Base-by-base conservation (phyloP, 805 yeast genomes). In the Maudiozyma saulgeensis region DNA sequence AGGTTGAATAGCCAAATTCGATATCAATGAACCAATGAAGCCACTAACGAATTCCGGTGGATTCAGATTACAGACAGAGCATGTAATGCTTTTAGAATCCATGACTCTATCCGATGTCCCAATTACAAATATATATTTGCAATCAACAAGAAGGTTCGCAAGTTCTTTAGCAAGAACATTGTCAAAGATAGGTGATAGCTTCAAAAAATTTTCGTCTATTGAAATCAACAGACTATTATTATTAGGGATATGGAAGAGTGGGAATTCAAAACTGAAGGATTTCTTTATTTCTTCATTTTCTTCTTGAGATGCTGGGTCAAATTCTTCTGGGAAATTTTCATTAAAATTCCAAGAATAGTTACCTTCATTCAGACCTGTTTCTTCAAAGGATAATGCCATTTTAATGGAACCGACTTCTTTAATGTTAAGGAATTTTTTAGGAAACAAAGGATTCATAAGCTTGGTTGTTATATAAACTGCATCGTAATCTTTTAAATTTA, bases 11-110 rank as follows among this genome's bases (percentile, higher is more conserved):
- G 31, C 19, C 32, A 54, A 18, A 52, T 60, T 50, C 72, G 70
- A 18, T 63, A 59, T 4, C 70, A 52, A 0, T 77, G 68, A n/a
- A 2, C 80, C 86, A 8, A 74, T 56, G 23, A 78, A 72, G 0
- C 85, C 86, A 0, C 84, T 77, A 26, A 82, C 64, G 47, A 76
- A 76, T 60, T 78, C 83, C 0, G 87, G 88, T 1, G 87, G 86
- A 19, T 60, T 66, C 48, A 82, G 63, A 9, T 56, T 32, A 1
- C 58, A 50, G 1, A 53, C 23, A 63, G 72, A 47, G 53, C 57
- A 6, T 18, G 57, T 48, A n/a, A 62, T 53, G 45, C 48, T 51
- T 21, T 68, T 63, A 19, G 56, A 18, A n/a, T 44, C 48, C 18
- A 55, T 53, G 8, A 63, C 52, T 48, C 58, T 59, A 45, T 65